A percentile compares a stretch with the other conserved stretches of the same genome.
Conservation (phyloP, 768 basidiomycete species). For the Lentinus brumalis region DNA sequence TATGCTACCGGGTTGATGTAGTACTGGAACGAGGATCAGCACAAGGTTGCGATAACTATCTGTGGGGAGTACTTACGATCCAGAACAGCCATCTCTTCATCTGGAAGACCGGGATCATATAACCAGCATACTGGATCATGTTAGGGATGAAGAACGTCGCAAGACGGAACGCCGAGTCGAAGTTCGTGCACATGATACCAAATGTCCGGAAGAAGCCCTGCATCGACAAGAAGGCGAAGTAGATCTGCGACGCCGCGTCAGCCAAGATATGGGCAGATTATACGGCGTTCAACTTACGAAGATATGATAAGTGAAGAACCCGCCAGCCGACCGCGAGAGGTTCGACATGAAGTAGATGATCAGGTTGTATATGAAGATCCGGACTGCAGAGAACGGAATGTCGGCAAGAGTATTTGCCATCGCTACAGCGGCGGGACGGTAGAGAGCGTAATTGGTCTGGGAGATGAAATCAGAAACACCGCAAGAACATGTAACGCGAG, state of each 20-base stretch:
- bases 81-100: constrained; percentile 88
- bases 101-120: constrained; percentile 62
- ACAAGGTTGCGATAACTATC: constrained; percentile 12
- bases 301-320: constrained; percentile 63
- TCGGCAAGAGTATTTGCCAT: constrained; percentile 70
- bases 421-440: constrained; percentile 64
- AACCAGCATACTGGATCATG: constrained; percentile 72
- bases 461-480: neutral
- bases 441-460: constrained; percentile 62
- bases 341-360: constrained; percentile 71
- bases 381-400: constrained; percentile 64
- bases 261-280: neutral
- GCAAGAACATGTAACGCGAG: neutral
- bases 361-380: constrained; percentile 62
- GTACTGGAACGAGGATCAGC: constrained; percentile 44
- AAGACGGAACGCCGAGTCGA: constrained; percentile 54
- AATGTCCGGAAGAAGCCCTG: constrained; percentile 85
- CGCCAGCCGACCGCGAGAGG: constrained; percentile 42
- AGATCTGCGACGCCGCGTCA: constrained; percentile 36
- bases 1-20: constrained; percentile 82
- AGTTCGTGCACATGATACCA: constrained; percentile 56
- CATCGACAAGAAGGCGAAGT: constrained; percentile 68
- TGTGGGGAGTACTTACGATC: constrained; percentile 54
- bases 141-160: constrained; percentile 75
- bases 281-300: constrained; percentile 34